A percentile compares a stretch with the other conserved stretches of the same genome.
Evolutionary conservation across 257 asterid genomes (phyloP).

Genomic region (Lycium barbarum): DNA sequence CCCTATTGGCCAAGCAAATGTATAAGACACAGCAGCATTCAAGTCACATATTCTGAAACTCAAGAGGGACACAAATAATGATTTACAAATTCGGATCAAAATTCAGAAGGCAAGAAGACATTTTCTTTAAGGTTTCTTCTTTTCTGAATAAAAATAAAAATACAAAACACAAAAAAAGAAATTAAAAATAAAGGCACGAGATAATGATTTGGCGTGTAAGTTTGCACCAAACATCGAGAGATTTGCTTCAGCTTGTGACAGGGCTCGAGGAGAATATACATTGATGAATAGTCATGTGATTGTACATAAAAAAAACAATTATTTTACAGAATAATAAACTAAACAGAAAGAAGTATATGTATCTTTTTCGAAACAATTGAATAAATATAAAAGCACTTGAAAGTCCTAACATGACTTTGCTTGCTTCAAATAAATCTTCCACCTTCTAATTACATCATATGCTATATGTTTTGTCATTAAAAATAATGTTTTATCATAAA

Average conservation of each 20-base stretch:
- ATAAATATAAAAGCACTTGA: conserved; percentile 59
- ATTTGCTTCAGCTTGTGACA: conserved; percentile 48
- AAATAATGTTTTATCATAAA: not conserved
- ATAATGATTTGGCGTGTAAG: conserved; percentile 78
- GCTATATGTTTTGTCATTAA: not conserved
- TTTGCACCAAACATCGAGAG: conserved; percentile 60
- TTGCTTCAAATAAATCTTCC: conserved; percentile 53
- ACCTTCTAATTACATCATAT: conserved; percentile 39
- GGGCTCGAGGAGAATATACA: conserved; percentile 71
- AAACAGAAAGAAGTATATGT: not conserved
- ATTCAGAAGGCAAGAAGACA: conserved; percentile 12
- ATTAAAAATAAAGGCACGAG: conserved; percentile 45
- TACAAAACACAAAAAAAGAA: not conserved
- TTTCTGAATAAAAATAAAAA: not conserved
- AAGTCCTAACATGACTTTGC: conserved; percentile 58
- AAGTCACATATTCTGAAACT: not conserved
- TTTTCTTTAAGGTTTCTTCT: not conserved
- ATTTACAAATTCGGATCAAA: conserved; percentile 45
- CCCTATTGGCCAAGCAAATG: conserved; percentile 20
- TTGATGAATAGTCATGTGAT: conserved; percentile 39
- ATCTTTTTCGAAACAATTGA: not conserved
- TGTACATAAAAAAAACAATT: not conserved
- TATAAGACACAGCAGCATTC: not conserved
- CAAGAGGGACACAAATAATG: conserved; percentile 45
- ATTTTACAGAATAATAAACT: not conserved